Conservation (phyloP, 2,329 filamentous ascomycete species). For the Phaeosphaeriaceae sp. region DNA sequence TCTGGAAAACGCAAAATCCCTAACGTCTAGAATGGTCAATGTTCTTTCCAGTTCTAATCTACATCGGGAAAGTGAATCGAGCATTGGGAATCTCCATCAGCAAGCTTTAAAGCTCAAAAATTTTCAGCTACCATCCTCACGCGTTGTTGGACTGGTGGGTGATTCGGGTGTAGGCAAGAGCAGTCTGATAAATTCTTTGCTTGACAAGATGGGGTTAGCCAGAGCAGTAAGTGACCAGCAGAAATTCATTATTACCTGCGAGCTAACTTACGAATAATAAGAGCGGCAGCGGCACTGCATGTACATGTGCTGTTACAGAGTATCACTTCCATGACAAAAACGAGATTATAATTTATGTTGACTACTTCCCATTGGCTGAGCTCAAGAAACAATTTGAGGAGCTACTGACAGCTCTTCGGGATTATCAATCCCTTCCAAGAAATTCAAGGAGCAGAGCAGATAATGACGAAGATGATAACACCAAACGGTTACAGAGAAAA, state of each 20-base stretch:
- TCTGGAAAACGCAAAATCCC: slow-evolving; percentile 37
- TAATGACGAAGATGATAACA: neutral
- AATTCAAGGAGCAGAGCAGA: slow-evolving; percentile 16
- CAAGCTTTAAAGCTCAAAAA: slow-evolving; percentile 42
- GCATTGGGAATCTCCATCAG: slow-evolving; percentile 45
- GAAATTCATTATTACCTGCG: neutral
- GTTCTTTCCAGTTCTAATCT: slow-evolving; percentile 47
- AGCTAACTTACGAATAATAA: slow-evolving; percentile 26
- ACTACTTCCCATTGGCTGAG: slow-evolving; percentile 28
- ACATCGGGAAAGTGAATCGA: slow-evolving; percentile 49
- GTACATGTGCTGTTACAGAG: slow-evolving; percentile 58
- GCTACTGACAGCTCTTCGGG: slow-evolving; percentile 49
- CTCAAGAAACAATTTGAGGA: slow-evolving; percentile 42
- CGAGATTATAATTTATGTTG: slow-evolving; percentile 39
- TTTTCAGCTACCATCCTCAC: slow-evolving; percentile 50
- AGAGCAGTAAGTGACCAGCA: slow-evolving; percentile 49
- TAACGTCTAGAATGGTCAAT: slow-evolving; percentile 38
- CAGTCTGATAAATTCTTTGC: slow-evolving; percentile 57
- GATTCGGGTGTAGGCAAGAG: slow-evolving; percentile 60
- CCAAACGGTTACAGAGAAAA: slow-evolving; percentile 25
- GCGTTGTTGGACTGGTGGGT: slow-evolving; percentile 57
- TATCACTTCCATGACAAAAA: slow-evolving; percentile 50
- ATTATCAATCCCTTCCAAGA: slow-evolving; percentile 36
- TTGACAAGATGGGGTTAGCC: slow-evolving; percentile 52
- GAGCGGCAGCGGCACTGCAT: slow-evolving; percentile 55